Evolutionary conservation across 208 protist species (phyloP), one percentile per base, ranked within the genome.

Genomic region (Acanthamoeba healyi): DNA sequence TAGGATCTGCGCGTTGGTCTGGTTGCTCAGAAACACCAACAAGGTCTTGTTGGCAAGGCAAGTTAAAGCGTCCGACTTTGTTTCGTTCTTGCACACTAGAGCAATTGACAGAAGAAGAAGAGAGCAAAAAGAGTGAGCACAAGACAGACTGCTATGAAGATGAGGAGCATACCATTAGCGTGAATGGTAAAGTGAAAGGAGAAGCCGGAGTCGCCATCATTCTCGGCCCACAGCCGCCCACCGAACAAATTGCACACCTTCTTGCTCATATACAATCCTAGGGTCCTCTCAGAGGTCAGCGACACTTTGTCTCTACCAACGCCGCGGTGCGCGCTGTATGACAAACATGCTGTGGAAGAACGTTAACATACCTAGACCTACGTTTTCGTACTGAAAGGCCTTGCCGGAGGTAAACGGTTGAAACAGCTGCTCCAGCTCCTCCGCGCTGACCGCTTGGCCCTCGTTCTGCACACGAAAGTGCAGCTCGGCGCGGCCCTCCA

Each of bases 241-340:
- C 46, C 44, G 22, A 86, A 58, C 77, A 86, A 29, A 26, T 86
- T 86, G 15, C 77, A 86, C 77, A 86, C 19, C 77, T 86, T 86
- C n/a, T 86, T 86, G 34, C 77, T 61, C 12, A 86, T 22, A n/a
- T 86, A 86, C 24, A 86, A 29, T 15, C 77, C 77, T n/a, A n/a
- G n/a, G n/a, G n/a, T n/a, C n/a, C n/a, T n/a, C n/a, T n/a, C n/a
- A n/a, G n/a, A n/a, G n/a, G n/a, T n/a, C n/a, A n/a, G n/a, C n/a
- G n/a, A n/a, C n/a, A n/a, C n/a, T n/a, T n/a, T n/a, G n/a, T n/a
- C n/a, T n/a, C n/a, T 86, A 44, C 61, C n/a, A 36, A 29, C n/a
- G n/a, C n/a, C n/a, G n/a, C n/a, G n/a, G n/a, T n/a, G n/a, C n/a
- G n/a, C n/a, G n/a, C n/a, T n/a, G n/a, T n/a, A n/a, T n/a, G n/a